Percentiles rank a stretch among this genome's conserved stretches.
Conservation (phyloP, 2,329 filamentous ascomycete species). For the Alternaria ventricosa region DNA sequence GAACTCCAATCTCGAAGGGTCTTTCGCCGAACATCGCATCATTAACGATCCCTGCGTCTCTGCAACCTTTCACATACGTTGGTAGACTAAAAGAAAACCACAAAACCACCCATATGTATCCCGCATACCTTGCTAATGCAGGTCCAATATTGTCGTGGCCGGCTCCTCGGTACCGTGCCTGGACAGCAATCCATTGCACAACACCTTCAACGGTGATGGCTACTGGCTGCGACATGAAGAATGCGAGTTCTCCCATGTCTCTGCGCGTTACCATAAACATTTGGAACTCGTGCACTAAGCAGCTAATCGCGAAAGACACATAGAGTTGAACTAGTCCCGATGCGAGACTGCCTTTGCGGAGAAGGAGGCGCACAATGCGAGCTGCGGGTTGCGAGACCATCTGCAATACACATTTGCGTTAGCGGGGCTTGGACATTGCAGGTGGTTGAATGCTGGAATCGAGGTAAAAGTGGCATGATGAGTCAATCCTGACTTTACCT, state of each 20-base stretch:
- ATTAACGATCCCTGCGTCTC: not conserved
- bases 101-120: not conserved
- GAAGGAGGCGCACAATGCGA: not conserved
- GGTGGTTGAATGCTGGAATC: not conserved
- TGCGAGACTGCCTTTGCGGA: not conserved
- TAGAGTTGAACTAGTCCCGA: not conserved
- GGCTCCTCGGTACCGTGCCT: not conserved
- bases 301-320: conserved; percentile 6
- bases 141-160: not conserved
- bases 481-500: not conserved
- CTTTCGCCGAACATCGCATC: not conserved
- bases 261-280: conserved; percentile 12
- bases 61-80: not conserved
- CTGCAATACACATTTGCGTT: not conserved
- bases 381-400: conserved; percentile 7
- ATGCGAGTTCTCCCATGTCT: conserved; percentile 6
- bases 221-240: conserved; percentile 6
- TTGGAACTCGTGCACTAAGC: conserved; percentile 2
- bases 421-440: not conserved
- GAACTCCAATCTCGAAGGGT: not conserved
- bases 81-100: not conserved
- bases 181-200: not conserved
- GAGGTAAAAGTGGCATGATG: not conserved
- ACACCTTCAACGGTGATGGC: not conserved
- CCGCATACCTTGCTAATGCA: not conserved